phyloP scores from a whole-genome alignment of 306 rosid genomes.

The Clitoria ternatea region DNA sequence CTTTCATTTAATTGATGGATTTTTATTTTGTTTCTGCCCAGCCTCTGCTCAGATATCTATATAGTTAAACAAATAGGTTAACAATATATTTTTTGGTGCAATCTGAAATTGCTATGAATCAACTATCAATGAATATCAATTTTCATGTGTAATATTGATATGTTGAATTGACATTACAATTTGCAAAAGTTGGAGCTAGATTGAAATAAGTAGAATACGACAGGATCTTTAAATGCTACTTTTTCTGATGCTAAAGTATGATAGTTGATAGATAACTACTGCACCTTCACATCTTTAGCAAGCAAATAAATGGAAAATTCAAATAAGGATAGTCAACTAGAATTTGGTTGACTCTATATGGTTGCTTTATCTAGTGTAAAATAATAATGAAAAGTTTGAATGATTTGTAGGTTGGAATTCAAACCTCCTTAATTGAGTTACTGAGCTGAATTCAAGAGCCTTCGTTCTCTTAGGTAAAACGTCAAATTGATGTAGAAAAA shows the following conservation, averaged over 20 bases:
- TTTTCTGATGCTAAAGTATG: neutral
- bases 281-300: neutral
- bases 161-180: neutral
- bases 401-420: slow-evolving; percentile 17
- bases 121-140: too few species aligned
- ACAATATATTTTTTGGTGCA: too few species aligned
- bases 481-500: slow-evolving; percentile 9
- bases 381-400: slow-evolving; percentile 26
- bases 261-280: neutral
- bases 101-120: too few species aligned
- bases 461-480: slow-evolving; percentile 14
- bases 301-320: neutral
- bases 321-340: neutral
- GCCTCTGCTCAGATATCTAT: too few species aligned
- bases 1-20: too few species aligned
- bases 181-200: neutral
- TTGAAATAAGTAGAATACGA: slow-evolving; percentile 3
- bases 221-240: slow-evolving; percentile 20
- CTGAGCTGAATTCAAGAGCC: neutral
- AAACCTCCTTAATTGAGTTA: neutral
- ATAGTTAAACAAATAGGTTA: too few species aligned
- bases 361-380: slow-evolving; percentile 20
- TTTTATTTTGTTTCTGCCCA: too few species aligned
- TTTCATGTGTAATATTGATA: too few species aligned
- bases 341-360: neutral